Conservation (phyloP, 305 asterid species). For the Salvia sclarea region DNA sequence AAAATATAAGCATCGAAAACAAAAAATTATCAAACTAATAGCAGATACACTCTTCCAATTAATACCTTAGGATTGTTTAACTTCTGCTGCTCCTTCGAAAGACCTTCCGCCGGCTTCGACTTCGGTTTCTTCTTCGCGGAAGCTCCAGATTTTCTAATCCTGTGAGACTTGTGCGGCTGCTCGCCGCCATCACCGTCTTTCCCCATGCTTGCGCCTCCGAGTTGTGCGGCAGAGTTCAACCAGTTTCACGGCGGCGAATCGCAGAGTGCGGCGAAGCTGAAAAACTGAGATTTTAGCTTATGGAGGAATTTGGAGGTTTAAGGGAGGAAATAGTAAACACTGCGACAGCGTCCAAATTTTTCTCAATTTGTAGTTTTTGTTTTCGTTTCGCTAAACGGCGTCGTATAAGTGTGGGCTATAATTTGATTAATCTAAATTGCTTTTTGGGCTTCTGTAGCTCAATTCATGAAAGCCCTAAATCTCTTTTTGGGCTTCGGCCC, state of each 20-base stretch:
- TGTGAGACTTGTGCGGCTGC: constrained; percentile 80
- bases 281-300: constrained; percentile 8
- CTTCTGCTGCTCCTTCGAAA: constrained; percentile 60
- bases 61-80: constrained; percentile 73
- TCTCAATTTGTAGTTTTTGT: too few species aligned
- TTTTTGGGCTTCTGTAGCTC: neutral
- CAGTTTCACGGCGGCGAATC: constrained; percentile 23
- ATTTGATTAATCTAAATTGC: too few species aligned
- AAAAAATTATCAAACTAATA: neutral
- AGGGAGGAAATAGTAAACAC: neutral
- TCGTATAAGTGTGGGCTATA: too few species aligned
- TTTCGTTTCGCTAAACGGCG: too few species aligned
- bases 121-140: constrained; percentile 77
- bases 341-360: neutral
- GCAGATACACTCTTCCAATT: neutral
- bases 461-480: neutral
- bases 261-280: too few species aligned
- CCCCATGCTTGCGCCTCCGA: constrained; percentile 30
- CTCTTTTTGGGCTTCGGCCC: neutral
- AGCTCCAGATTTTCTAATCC: constrained; percentile 69
- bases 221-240: neutral
- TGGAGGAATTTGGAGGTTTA: neutral
- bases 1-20: neutral
- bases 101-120: constrained; percentile 45
- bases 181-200: constrained; percentile 35